Evolutionary conservation across 73 alveolate genomes (phyloP).

Genomic region (Uronychia setigera): DNA sequence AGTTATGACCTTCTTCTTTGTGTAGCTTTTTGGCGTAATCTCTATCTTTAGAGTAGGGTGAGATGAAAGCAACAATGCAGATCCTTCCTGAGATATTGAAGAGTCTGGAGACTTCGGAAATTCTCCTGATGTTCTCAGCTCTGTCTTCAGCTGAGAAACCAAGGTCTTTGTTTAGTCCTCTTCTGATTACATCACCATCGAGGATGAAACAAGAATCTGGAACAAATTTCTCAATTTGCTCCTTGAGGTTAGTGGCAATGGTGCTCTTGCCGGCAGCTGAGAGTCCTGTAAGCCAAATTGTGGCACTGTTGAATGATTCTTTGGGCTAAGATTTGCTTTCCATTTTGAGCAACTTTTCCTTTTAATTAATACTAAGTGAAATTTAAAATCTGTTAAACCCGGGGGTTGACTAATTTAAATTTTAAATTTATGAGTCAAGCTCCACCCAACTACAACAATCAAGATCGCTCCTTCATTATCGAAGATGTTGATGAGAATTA

Average conservation of each 20-base stretch:
- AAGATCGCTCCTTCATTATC: no score
- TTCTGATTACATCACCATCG: conserved; percentile 82
- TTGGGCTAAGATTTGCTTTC: no score
- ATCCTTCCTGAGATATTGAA: conserved; percentile 74
- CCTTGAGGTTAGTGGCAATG: conserved; percentile 35
- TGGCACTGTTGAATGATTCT: no score
- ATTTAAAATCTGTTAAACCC: no score
- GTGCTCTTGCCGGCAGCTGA: conserved; percentile 66
- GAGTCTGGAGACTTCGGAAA: conserved; percentile 80
- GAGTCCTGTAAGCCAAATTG: conserved; percentile 66
- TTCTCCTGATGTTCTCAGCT: conserved; percentile 80
- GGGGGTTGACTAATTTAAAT: no score
- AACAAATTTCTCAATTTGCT: conserved; percentile 24
- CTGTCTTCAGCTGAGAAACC: conserved; percentile 82
- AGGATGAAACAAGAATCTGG: conserved; percentile 45
- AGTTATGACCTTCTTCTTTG: conserved; percentile 54
- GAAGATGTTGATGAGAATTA: no score
- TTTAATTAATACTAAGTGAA: no score
- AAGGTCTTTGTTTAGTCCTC: conserved; percentile 79
- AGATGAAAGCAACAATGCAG: conserved; percentile 75
- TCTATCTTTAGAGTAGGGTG: conserved; percentile 81
- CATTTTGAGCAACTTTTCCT: no score
- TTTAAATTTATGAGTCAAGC: no score
- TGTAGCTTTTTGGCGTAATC: conserved; percentile 67
- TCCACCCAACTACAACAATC: no score